Evolutionary conservation across 2,329 filamentous ascomycete genomes (phyloP).

Genomic region (Penicillium palitans): DNA sequence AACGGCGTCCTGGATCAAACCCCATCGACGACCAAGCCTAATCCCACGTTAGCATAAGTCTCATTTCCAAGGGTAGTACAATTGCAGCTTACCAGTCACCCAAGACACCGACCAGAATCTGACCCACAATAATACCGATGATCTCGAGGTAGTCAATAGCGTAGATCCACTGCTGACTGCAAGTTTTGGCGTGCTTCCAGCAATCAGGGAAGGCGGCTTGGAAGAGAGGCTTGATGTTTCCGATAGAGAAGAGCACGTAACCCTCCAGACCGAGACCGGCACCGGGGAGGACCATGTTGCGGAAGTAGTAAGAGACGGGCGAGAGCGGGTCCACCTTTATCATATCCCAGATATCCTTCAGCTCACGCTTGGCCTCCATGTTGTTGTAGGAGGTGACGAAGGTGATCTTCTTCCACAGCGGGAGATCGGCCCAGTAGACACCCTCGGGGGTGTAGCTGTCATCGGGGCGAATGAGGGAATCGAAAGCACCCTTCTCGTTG

Average conservation of each 20-base stretch:
- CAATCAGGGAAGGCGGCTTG: constrained; percentile 71
- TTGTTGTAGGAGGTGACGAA: constrained; percentile 77
- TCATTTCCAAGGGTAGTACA: background rate
- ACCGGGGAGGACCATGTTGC: constrained; percentile 87
- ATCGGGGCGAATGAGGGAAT: constrained; percentile 78
- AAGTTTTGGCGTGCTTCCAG: constrained; percentile 69
- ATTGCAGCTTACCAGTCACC: constrained; percentile 60
- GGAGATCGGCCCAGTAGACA: constrained; percentile 90
- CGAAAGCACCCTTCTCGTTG: constrained; percentile 66
- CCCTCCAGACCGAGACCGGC: constrained; percentile 90
- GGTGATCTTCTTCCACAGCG: constrained; percentile 64
- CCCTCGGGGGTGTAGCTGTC: constrained; percentile 83
- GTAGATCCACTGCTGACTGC: constrained; percentile 76
- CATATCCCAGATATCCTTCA: constrained; percentile 69
- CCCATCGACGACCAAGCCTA: constrained; percentile 88
- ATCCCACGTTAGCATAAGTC: constrained; percentile 1
- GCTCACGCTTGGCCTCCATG: constrained; percentile 68
- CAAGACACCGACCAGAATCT: constrained; percentile 80
- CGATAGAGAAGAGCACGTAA: constrained; percentile 96
- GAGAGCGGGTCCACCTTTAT: constrained; percentile 82
- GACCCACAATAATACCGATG: constrained; percentile 90
- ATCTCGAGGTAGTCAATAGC: constrained; percentile 91
- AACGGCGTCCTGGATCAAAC: constrained; percentile 88
- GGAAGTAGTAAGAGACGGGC: constrained; percentile 81
- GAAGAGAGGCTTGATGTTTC: constrained; percentile 84